These are phyloP conservation scores for Skeletonema menzelii DNA, from an alignment of 108 stramenopile genomes.

Conservation along the genomic window DNA sequence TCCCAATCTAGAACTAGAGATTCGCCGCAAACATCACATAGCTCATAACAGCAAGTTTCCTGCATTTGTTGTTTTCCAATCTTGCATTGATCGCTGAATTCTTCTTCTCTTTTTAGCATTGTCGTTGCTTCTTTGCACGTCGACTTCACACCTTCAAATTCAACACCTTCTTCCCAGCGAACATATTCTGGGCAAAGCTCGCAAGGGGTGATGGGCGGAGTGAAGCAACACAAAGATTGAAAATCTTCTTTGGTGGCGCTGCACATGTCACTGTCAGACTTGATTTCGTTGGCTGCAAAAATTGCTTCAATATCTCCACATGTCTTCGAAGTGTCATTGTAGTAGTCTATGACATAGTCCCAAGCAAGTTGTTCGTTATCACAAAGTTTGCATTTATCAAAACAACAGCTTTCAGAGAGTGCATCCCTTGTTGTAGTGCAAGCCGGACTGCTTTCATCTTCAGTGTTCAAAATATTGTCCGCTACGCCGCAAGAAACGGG, in stretches of 20 bases:
- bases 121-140: conserved; percentile 40
- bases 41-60: conserved; percentile 40
- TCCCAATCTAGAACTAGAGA: conserved; percentile 42
- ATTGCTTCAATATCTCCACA: conserved; percentile 46
- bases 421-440: conserved; percentile 23
- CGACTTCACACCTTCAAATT: conserved; percentile 32
- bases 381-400: conserved; percentile 45
- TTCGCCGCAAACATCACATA: conserved; percentile 46
- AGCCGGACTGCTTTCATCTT: conserved; percentile 22
- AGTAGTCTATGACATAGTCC: conserved; percentile 31
- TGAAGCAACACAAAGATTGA: conserved; percentile 42
- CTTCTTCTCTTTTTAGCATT: conserved; percentile 37
- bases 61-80: conserved; percentile 18
- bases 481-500: conserved; percentile 32
- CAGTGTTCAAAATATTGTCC: conserved; percentile 38
- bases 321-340: conserved; percentile 30
- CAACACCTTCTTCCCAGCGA: conserved; percentile 40
- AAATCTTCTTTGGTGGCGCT: conserved; percentile 23
- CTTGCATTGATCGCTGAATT: conserved; percentile 28
- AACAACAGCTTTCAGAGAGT: conserved; percentile 37
- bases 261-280: conserved; percentile 25
- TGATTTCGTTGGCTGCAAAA: conserved; percentile 32
- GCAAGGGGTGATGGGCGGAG: conserved; percentile 34
- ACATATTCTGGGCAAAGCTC: conserved; percentile 44
- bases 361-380: conserved; percentile 38